Percentiles rank a stretch among this genome's conserved stretches.
phyloP scores from a whole-genome alignment of 2,329 filamentous ascomycete species.

The Colletotrichum truncatum region DNA sequence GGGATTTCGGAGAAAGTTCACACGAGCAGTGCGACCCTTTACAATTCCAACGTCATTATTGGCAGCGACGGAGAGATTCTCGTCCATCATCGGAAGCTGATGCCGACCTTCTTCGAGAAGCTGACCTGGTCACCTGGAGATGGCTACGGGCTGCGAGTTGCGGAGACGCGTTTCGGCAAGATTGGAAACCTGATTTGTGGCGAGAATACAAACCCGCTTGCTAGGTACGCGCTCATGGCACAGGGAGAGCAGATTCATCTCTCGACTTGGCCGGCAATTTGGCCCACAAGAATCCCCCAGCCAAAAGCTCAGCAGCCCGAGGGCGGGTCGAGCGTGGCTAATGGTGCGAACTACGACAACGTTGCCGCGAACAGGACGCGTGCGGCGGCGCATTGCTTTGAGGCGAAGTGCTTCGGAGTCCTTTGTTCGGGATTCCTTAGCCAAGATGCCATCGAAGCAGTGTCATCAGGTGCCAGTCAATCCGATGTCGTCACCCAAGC shows the following conservation, averaged over 20 bases:
- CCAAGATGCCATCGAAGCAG: slow-evolving; percentile 45
- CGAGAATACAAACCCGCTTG: slow-evolving; percentile 67
- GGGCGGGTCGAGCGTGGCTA: neutral
- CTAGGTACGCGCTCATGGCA: slow-evolving; percentile 60
- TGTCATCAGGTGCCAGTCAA: slow-evolving; percentile 40
- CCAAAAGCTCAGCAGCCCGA: neutral
- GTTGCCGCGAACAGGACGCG: slow-evolving; percentile 60
- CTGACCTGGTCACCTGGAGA: slow-evolving; percentile 63
- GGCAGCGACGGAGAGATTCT: slow-evolving; percentile 51
- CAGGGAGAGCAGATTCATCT: slow-evolving; percentile 66
- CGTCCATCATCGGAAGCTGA: slow-evolving; percentile 62
- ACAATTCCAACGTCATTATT: slow-evolving; percentile 61
- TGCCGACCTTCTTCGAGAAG: slow-evolving; percentile 67
- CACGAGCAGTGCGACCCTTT: slow-evolving; percentile 55
- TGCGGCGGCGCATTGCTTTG: slow-evolving; percentile 65
- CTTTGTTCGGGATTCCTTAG: slow-evolving; percentile 55
- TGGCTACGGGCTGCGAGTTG: slow-evolving; percentile 56
- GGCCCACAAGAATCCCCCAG: slow-evolving; percentile 53
- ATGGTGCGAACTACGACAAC: slow-evolving; percentile 58
- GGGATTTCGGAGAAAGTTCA: slow-evolving; percentile 59
- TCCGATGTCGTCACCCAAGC: slow-evolving; percentile 39
- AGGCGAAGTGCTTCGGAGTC: slow-evolving; percentile 65
- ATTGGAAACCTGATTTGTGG: slow-evolving; percentile 63
- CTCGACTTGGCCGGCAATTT: slow-evolving; percentile 63
- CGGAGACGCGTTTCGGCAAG: slow-evolving; percentile 53